phyloP scores from a whole-genome alignment of 768 basidiomycete species.

The Favolaschia claudopus region DNA sequence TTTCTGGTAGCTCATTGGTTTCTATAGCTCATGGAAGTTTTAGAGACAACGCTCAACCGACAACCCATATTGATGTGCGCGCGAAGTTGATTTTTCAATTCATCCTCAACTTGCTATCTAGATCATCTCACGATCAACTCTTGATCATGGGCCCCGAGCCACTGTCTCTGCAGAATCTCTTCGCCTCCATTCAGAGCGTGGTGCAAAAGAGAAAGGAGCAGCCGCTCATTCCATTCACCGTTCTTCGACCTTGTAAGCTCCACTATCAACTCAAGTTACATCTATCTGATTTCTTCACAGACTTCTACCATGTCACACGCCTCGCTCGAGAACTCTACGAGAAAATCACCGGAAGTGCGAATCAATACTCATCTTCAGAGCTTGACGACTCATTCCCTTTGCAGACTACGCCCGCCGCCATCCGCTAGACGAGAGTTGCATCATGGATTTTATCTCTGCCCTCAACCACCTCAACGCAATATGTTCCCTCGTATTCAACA shows the following conservation, averaged over 20 bases:
- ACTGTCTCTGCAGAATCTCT: not conserved
- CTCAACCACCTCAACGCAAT: constrained; percentile 1
- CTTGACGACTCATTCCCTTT: too few species aligned
- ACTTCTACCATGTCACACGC: not conserved
- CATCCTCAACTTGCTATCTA: not conserved
- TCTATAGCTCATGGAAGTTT: not conserved
- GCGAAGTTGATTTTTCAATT: too few species aligned
- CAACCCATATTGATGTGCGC: constrained; percentile 8
- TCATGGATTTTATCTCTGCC: not conserved
- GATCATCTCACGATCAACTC: constrained; percentile 18
- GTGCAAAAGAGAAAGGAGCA: not conserved
- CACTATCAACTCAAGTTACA: too few species aligned
- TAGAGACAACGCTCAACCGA: not conserved
- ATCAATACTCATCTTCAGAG: too few species aligned
- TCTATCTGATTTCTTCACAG: not conserved
- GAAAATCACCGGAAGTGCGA: constrained; percentile 6
- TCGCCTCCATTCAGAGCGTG: not conserved
- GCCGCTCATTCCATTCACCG: too few species aligned
- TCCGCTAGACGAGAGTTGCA: not conserved
- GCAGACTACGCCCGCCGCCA: constrained; percentile 13
- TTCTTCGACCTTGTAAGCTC: not conserved
- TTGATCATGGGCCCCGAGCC: not conserved
- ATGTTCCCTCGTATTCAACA: not conserved
- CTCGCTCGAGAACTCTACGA: constrained; percentile 3
- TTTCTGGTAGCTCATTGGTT: too few species aligned